Conservation (phyloP, 2,329 filamentous ascomycete species). For the Apiospora hydei region DNA sequence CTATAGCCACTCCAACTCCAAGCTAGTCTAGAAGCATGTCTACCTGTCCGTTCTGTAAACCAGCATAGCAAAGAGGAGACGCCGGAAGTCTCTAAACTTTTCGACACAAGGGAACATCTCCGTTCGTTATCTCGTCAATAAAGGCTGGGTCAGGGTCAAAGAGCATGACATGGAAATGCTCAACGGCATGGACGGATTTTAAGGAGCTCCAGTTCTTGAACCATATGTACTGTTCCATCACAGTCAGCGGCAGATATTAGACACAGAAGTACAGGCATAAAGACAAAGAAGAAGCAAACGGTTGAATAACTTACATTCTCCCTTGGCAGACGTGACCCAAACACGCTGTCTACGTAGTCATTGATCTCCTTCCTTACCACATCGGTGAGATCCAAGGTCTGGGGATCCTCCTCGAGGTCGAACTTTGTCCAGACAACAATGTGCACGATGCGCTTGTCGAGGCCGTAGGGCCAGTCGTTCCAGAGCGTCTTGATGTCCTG, state of each 20-base stretch:
- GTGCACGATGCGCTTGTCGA: constrained; percentile 80
- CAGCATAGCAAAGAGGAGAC: neutral
- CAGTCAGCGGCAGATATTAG: neutral
- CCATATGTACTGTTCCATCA: constrained; percentile 62
- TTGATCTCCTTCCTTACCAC: constrained; percentile 71
- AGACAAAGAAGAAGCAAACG: constrained; percentile 21
- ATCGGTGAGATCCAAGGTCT: constrained; percentile 71
- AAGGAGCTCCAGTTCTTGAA: constrained; percentile 89
- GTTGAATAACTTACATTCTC: constrained; percentile 58
- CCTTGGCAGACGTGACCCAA: constrained; percentile 59
- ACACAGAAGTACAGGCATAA: neutral
- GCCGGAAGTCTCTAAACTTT: constrained; percentile 40
- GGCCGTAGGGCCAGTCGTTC: constrained; percentile 95
- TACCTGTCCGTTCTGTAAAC: neutral
- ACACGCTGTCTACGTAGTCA: constrained; percentile 71
- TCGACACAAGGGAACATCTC: constrained; percentile 72
- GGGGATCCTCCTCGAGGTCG: constrained; percentile 71
- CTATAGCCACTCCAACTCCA: neutral
- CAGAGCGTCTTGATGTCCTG: constrained; percentile 75
- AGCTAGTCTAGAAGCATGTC: neutral
- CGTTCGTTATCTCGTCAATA: constrained; percentile 73
- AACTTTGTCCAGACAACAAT: constrained; percentile 96
- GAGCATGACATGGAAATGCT: constrained; percentile 96
- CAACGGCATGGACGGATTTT: constrained; percentile 85
- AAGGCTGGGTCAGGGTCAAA: constrained; percentile 76